Percentiles rank a stretch among this genome's conserved stretches.
phyloP scores from a whole-genome alignment of 2,329 filamentous ascomycete species.

The Colletotrichum limetticola region DNA sequence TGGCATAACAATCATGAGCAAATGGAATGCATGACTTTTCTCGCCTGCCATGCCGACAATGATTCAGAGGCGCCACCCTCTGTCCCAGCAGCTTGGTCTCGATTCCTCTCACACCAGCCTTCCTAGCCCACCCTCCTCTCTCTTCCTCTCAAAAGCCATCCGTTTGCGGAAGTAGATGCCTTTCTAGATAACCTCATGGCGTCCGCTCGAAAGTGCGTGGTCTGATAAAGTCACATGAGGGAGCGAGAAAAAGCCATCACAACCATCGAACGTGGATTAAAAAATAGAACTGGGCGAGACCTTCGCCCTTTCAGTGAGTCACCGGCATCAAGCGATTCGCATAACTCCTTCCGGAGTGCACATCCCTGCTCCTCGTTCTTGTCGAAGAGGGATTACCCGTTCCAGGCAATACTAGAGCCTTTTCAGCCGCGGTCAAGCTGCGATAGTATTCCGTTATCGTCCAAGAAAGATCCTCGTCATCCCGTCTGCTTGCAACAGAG shows the following conservation, averaged over 20 bases:
- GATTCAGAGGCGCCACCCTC: neutral
- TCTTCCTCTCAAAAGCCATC: neutral
- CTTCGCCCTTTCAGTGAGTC: neutral
- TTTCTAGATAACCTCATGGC: neutral
- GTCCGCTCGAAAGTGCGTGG: neutral
- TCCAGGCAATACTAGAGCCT: neutral
- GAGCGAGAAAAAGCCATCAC: neutral
- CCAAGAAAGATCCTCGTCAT: neutral
- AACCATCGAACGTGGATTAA: neutral
- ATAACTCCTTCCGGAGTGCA: neutral
- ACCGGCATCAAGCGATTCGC: neutral
- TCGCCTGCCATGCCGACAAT: neutral
- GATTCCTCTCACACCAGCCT: neutral
- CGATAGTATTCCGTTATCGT: neutral
- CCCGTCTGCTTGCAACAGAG: conserved; percentile 10
- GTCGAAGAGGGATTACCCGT: neutral
- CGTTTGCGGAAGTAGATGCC: conserved; percentile 15
- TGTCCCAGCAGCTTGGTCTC: conserved; percentile 8
- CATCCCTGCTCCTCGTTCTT: neutral
- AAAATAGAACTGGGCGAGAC: neutral
- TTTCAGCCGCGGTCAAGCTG: neutral
- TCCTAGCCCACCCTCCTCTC: too few relatives aligned
- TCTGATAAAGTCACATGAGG: neutral
- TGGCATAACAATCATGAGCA: neutral
- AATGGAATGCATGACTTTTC: neutral